Conservation (phyloP, 129 eudicot genomes). For the Tagetes erecta region DNA sequence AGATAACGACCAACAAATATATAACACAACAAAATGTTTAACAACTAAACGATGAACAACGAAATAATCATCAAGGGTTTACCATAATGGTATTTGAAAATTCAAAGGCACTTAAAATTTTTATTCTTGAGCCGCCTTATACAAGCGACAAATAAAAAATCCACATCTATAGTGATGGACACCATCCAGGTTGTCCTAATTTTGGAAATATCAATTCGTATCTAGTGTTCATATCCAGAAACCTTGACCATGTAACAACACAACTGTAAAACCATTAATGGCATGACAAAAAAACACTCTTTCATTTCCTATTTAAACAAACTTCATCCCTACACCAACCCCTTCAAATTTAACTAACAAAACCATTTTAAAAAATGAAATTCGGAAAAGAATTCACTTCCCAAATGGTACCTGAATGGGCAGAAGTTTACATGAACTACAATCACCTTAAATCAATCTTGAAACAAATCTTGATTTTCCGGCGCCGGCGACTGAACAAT, state of each 20-base stretch:
- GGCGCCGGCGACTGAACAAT: conserved; percentile 22
- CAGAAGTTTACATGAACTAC: conserved; percentile 65
- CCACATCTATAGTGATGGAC: not conserved
- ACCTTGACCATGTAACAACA: conserved; percentile 4
- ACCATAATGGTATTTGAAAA: too few relatives aligned
- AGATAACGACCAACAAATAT: too few relatives aligned
- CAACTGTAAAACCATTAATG: conserved; percentile 16
- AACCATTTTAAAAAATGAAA: conserved; percentile 39
- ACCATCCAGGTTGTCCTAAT: not conserved
- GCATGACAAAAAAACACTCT: not conserved
- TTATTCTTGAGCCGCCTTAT: too few relatives aligned
- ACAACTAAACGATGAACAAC: too few relatives aligned
- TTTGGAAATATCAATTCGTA: not conserved
- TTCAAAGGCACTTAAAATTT: too few relatives aligned
- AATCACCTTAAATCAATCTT: conserved; percentile 44
- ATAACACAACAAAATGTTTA: too few relatives aligned
- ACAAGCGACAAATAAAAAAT: not conserved
- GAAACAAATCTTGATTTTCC: conserved; percentile 38
- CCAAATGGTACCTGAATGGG: conserved; percentile 77
- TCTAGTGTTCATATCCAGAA: not conserved
- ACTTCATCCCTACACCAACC: not conserved
- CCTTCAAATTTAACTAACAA: not conserved
- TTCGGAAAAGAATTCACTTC: conserved; percentile 61
- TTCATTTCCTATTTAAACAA: not conserved
- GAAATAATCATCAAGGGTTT: too few relatives aligned